A percentile compares a stretch with the other conserved stretches of the same genome.
phyloP scores from a whole-genome alignment of 2,329 filamentous ascomycete genomes.

The Botryotinia globosa region DNA sequence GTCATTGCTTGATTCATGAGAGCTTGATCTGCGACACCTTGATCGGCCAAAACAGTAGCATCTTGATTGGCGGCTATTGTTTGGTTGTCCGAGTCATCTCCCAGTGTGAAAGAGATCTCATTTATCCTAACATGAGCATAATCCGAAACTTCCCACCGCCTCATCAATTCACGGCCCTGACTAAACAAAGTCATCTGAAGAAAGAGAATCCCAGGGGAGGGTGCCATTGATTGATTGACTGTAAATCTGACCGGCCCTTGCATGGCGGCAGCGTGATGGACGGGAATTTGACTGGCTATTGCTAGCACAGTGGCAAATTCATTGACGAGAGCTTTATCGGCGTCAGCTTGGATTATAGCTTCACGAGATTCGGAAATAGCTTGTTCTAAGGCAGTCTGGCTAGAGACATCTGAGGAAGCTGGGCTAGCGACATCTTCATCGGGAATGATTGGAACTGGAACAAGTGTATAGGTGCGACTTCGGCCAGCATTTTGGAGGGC shows the following conservation, averaged over 20 bases:
- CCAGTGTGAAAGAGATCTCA: neutral
- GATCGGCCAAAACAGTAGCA: neutral
- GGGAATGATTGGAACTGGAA: no score
- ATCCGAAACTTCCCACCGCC: neutral
- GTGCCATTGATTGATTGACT: neutral
- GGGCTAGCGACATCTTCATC: no score
- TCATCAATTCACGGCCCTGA: neutral
- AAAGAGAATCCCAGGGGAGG: neutral
- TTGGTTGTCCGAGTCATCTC: neutral
- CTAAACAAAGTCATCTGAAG: neutral
- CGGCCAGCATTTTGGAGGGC: neutral
- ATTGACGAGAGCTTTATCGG: neutral
- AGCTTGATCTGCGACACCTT: neutral
- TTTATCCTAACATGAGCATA: neutral
- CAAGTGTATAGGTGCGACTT: neutral
- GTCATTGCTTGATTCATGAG: neutral
- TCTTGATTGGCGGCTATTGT: neutral
- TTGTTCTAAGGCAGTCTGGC: no score
- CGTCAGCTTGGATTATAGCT: no score
- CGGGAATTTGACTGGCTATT: neutral
- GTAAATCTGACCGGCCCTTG: neutral
- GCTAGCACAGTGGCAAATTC: neutral
- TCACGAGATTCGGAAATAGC: no score
- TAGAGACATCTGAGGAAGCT: no score
- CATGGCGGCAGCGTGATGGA: neutral